Evolutionary conservation across 192 early-diverging fungal genomes (phyloP), one percentile per base, ranked within the genome.

Genomic region (Funneliformis geosporum): DNA sequence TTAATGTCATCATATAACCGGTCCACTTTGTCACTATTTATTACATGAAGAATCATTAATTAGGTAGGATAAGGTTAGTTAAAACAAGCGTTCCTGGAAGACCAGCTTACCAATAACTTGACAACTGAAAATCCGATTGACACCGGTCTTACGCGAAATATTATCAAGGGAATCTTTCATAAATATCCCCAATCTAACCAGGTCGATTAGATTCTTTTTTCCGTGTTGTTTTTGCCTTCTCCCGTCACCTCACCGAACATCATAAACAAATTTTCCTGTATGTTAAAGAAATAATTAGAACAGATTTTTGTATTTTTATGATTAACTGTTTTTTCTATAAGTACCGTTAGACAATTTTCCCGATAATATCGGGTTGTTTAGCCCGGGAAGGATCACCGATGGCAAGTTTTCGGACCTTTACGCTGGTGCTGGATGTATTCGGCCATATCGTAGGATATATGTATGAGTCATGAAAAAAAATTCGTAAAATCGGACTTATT

Each of bases 281-380:
- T 73, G 46, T 55, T 47, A 73, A 73, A 73, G 23, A 73, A 50
- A 42, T 18, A 43, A 69, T 69, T 69, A 73, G 46, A 73, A 73
- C 11, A 47, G 46, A 47, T 47, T 47, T 46, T 33, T 42, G 42
- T 73, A n/a, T 33, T 73, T 73, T 73, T 47, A 44, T 28, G 38
- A 27, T 78, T 78, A 39, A 65, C 60, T 69, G 16, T 69, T 47
- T 66, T 78, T 62, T 73, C 0, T 73, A 73, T 73, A 73, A 73
- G 43, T 73, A 73, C 46, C 71, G 27, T 73, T 73, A 42, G 43
- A 69, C 66, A 28, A 78, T 46, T 23, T 65, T 79, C 11, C 77
- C 77, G n/a, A 69, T 78, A 64, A 78, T 78, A 69, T 78, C 65
- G 9, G 65, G 77, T 44, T 78, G 65, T 69, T 78, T 78, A 28